A percentile compares a stretch with the other conserved stretches of the same genome.
Evolutionary conservation across 2,329 filamentous ascomycete genomes (phyloP).

Genomic region (Apiospora phragmitis): DNA sequence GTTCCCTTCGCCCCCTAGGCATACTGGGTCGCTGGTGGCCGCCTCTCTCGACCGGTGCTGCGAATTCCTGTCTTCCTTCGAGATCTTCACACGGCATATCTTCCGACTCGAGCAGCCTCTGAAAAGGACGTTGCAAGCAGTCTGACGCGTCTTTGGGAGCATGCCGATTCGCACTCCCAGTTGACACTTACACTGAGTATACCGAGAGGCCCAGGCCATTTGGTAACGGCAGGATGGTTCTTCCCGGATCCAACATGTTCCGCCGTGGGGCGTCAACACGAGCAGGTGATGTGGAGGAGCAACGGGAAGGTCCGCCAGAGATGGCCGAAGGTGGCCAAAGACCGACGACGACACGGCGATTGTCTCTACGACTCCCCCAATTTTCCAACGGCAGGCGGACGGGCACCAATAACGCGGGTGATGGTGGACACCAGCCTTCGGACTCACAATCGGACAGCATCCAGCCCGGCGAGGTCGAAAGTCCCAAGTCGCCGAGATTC

Average conservation of each 20-base stretch:
- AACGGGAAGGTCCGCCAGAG: not conserved
- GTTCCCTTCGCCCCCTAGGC: not conserved
- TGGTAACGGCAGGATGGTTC: conserved; percentile 12
- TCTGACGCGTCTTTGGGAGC: not conserved
- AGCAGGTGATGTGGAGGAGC: conserved; percentile 6
- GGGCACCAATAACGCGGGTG: not conserved
- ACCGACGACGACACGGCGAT: not conserved
- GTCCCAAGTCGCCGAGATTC: conserved; percentile 49
- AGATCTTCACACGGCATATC: not conserved
- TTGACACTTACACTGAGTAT: not conserved
- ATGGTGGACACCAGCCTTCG: not conserved
- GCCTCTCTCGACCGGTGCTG: not conserved
- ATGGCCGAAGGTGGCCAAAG: not conserved
- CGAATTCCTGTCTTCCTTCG: not conserved
- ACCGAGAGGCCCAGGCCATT: not conserved
- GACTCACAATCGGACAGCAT: conserved; percentile 12
- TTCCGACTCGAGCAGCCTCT: not conserved
- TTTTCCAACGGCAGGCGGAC: not conserved
- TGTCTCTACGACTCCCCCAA: not conserved
- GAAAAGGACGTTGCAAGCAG: not conserved
- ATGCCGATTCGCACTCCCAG: not conserved
- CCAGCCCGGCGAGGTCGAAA: conserved; percentile 32
- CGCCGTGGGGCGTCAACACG: conserved; percentile 1
- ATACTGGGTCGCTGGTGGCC: not conserved
- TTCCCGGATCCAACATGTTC: conserved; percentile 12